These are phyloP conservation scores for Xylogone sp. DNA, from an alignment of 2,329 filamentous ascomycete species.

Conservation along the genomic window DNA sequence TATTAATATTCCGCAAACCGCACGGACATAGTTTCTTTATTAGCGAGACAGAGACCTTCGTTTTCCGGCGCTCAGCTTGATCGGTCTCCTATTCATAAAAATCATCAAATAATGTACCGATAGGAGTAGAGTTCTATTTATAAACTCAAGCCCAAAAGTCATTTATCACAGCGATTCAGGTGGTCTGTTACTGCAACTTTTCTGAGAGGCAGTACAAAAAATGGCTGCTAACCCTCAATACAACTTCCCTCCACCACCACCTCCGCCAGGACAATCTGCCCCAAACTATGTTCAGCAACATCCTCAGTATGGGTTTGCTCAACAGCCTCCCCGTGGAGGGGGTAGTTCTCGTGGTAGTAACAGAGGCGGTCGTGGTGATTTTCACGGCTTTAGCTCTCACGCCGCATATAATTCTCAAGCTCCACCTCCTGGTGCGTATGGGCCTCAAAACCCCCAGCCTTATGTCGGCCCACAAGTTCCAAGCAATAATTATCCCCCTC, in stretches of 20 bases:
- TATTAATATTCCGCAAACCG: neutral
- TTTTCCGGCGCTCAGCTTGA: too few species aligned
- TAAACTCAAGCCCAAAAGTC: neutral
- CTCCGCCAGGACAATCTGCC: slow-evolving; percentile 26
- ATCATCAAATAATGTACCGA: neutral
- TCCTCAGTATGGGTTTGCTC: slow-evolving; percentile 23
- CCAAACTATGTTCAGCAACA: slow-evolving; percentile 21
- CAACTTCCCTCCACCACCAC: slow-evolving; percentile 30
- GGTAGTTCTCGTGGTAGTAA: slow-evolving; percentile 26
- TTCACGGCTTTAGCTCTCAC: slow-evolving; percentile 16
- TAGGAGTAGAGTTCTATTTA: neutral
- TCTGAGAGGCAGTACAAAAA: slow-evolving; percentile 1
- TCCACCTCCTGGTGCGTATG: slow-evolving; percentile 20
- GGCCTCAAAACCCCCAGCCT: slow-evolving; percentile 22
- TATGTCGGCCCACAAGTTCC: slow-evolving; percentile 31
- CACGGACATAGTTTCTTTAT: too few species aligned
- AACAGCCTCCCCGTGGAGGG: slow-evolving; percentile 24
- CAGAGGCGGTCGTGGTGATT: slow-evolving; percentile 26
- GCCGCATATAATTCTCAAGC: slow-evolving; percentile 20
- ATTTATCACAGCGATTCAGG: neutral
- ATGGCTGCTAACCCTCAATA: slow-evolving; percentile 29
- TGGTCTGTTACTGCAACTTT: neutral
- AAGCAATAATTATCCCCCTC: slow-evolving; percentile 7
- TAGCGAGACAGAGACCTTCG: too few species aligned
- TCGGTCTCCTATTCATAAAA: neutral